Conservation (phyloP, 2,329 filamentous ascomycete genomes). For the Aspergillus pseudoviridinutans region DNA sequence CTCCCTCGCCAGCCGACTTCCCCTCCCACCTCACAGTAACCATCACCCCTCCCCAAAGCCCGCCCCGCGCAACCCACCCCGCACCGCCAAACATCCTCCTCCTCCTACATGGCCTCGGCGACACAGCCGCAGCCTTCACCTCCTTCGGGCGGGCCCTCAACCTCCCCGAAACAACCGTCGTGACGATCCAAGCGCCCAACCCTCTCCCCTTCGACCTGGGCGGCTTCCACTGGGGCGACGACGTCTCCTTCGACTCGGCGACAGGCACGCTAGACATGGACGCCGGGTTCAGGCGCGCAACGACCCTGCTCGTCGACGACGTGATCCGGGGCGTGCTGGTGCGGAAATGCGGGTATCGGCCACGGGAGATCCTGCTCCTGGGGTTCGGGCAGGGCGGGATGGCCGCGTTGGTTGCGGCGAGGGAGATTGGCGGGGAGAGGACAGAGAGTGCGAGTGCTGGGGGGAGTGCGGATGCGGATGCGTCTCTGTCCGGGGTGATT, state of each 20-base stretch:
- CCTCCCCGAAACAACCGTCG: conserved; percentile 71
- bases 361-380: conserved; percentile 59
- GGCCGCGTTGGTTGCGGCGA: conserved; percentile 55
- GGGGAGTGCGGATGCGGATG: background rate
- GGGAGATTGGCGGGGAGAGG: conserved; percentile 31
- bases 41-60: conserved; percentile 30
- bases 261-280: conserved; percentile 58
- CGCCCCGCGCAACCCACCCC: conserved; percentile 54
- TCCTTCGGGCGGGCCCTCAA: conserved; percentile 64
- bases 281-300: conserved; percentile 55
- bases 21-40: conserved; percentile 38
- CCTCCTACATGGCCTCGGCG: conserved; percentile 80
- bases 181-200: conserved; percentile 68
- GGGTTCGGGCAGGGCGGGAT: conserved; percentile 67
- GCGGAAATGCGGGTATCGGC: conserved; percentile 55
- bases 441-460: background rate
- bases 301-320: conserved; percentile 45
- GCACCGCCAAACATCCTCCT: conserved; percentile 62
- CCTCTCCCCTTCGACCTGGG: conserved; percentile 66
- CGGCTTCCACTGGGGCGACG: conserved; percentile 68
- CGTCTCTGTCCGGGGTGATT: conserved; percentile 35
- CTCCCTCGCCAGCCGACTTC: conserved; percentile 45
- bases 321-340: conserved; percentile 53
- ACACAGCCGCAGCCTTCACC: conserved; percentile 66
- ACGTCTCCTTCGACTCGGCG: conserved; percentile 51